Conservation (phyloP, 2,329 filamentous ascomycete genomes). For the Fonsecaea erecta region DNA sequence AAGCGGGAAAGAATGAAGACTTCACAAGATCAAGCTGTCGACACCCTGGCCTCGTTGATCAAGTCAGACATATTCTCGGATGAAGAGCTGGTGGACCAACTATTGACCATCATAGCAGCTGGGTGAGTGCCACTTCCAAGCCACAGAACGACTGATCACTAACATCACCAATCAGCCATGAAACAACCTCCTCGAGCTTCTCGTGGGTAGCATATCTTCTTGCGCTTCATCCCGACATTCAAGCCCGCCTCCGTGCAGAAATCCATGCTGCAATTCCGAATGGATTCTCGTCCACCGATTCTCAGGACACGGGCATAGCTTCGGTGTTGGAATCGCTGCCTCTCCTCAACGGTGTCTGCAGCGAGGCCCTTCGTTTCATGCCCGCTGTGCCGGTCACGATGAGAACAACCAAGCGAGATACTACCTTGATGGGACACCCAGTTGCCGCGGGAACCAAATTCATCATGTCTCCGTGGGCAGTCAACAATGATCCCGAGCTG, state of each 20-base stretch:
- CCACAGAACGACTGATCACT: not conserved
- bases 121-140: conserved; percentile 40
- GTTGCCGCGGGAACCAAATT: conserved; percentile 73
- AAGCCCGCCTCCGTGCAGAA: conserved; percentile 36
- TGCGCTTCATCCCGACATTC: conserved; percentile 36
- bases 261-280: conserved; percentile 23
- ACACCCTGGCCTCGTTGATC: conserved; percentile 82
- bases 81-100: conserved; percentile 78
- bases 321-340: conserved; percentile 46
- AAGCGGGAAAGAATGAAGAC: conserved; percentile 41
- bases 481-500: conserved; percentile 40
- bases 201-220: conserved; percentile 39
- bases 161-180: conserved; percentile 41
- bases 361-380: conserved; percentile 56
- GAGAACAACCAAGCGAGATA: conserved; percentile 60
- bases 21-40: conserved; percentile 53
- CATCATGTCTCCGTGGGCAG: conserved; percentile 58
- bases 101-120: conserved; percentile 86
- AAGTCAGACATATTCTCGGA: conserved; percentile 75
- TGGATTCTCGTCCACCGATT: conserved; percentile 23
- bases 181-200: conserved; percentile 39
- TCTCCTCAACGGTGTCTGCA: conserved; percentile 56
- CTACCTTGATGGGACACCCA: conserved; percentile 65
- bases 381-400: conserved; percentile 40
- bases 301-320: conserved; percentile 6